Base-by-base conservation (phyloP, 2,329 filamentous ascomycete genomes). In the Arthroderma uncinatum region DNA sequence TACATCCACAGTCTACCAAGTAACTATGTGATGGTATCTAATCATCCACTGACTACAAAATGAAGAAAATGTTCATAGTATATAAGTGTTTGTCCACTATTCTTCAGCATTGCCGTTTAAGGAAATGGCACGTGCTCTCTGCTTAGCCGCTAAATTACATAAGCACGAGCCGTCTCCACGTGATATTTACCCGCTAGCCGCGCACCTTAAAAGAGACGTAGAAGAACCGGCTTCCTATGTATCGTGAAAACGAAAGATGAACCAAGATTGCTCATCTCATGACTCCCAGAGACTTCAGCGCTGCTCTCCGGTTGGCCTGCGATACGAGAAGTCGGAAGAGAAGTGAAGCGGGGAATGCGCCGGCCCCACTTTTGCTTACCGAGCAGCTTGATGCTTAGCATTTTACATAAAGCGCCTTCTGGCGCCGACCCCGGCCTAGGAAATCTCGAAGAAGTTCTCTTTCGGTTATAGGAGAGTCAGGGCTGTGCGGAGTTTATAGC, bases 361-460 rank as follows among this genome's bases (percentile, higher is more conserved):
- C 21, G 25, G 44, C 21, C 44, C 44, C 44, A 48, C 44, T 48
- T 48, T 30, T 48, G 44, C 44, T 48, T 48, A 48, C 44, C 44
- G 44, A 48, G 44, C 44, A 48, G 44, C 44, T 48, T 48, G 44
- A 14, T 9, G 44, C 44, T 48, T 39, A 14, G 36, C 36, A 12
- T 21, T 28, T 14, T 48, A 47, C n/a, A 25, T 28, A 48, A 30
- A 30, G 25, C 25, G 21, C 10, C 44, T 48, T 10, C 7, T n/a
- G 21, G 21, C 44, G 44, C 25, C 44, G 12, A 25, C 12, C 25
- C 21, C 21, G 21, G 12, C 44, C 21, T 30, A n/a, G 44, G 21
- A 28, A n/a, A 6, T 23, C 8, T 28, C 12, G 44, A 48, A 48
- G 14, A n/a, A 48, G 21, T 28, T 16, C 21, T 28, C n/a, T 42